Conservation (phyloP, 2,329 filamentous ascomycete species). For the Colletotrichum lini region DNA sequence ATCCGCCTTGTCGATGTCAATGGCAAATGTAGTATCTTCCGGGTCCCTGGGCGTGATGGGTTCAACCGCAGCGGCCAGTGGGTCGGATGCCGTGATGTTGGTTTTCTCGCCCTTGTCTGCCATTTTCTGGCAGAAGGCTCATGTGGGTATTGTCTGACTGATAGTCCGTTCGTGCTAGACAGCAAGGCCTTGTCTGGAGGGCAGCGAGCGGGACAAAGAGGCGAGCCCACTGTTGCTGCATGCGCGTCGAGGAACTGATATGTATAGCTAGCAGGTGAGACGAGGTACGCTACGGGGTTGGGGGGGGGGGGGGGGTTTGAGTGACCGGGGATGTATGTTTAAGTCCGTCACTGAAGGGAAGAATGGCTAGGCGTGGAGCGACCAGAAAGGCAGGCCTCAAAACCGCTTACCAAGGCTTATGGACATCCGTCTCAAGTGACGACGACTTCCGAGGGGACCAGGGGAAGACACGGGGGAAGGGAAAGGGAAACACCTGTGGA, state of each 20-base stretch:
- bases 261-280: background rate
- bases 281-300: no score
- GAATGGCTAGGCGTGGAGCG: constrained; percentile 9
- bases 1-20: constrained; percentile 34
- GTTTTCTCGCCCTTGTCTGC: constrained; percentile 47
- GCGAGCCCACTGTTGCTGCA: background rate
- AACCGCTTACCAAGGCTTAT: constrained; percentile 20
- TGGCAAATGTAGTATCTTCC: constrained; percentile 30
- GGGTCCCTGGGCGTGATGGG: constrained; percentile 41
- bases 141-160: background rate
- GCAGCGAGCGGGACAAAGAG: background rate
- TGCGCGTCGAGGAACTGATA: background rate
- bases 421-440: constrained; percentile 5
- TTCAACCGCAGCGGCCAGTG: constrained; percentile 48
- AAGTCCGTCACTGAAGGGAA: constrained; percentile 26
- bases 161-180: background rate
- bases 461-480: background rate
- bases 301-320: no score
- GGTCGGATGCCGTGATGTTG: constrained; percentile 47
- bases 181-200: background rate
- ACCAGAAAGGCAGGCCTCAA: constrained; percentile 11
- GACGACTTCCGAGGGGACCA: constrained; percentile 17
- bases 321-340: constrained; percentile 10
- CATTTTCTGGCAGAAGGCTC: constrained; percentile 30
- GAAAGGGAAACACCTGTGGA: background rate